Base-by-base conservation (phyloP, 495 filamentous ascomycete genomes). In the Neurospora discreta region DNA sequence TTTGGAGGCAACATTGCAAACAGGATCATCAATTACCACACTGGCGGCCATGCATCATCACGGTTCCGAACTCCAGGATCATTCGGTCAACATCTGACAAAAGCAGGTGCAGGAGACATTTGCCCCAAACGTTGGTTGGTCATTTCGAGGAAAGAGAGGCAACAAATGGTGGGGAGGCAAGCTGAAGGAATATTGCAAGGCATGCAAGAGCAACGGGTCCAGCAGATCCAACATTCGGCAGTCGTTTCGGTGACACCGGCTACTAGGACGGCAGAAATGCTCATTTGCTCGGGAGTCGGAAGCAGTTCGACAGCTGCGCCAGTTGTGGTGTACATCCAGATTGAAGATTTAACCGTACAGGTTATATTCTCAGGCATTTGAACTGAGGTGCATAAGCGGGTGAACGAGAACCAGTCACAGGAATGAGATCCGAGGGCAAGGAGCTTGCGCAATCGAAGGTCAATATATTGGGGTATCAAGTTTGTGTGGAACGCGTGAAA, bases 341-440 rank as follows among this genome's bases (percentile, higher is more conserved):
- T 73, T 18, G 39, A 36, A 42, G 52, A 73, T 75, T 77, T 75
- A 77, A 69, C 75, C 72, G 74, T 69, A 60, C 52, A 33, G 42
- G 46, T 70, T 70, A 68, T 75, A 71, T 73, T 58, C 5, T 26
- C 30, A 33, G 68, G 68, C 39, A 71, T 70, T 69, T 71, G 43
- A 71, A 44, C 73, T 67, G 68, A 72, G 72, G 60, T 75, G 73
- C 43, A 71, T 71, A 41, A 58, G 73, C 70, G 73, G 73, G 65
- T 39, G 71, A 71, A 42, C 26, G 23, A 43, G 30, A 70, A 38
- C 69, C 38, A 69, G 20, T 30, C 38, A 60, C 26, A 15, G 7
- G 13, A 33, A 65, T 33, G 52, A 65, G 26, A 26, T 65, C 33
- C 26, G 52, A 18, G 15, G 33, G 15, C 13, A 36, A 65, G 52